Evolutionary conservation across 371 early-diverging fungal species (phyloP), one percentile per base, ranked within the genome.

Genomic region (Mucor saturninus): DNA sequence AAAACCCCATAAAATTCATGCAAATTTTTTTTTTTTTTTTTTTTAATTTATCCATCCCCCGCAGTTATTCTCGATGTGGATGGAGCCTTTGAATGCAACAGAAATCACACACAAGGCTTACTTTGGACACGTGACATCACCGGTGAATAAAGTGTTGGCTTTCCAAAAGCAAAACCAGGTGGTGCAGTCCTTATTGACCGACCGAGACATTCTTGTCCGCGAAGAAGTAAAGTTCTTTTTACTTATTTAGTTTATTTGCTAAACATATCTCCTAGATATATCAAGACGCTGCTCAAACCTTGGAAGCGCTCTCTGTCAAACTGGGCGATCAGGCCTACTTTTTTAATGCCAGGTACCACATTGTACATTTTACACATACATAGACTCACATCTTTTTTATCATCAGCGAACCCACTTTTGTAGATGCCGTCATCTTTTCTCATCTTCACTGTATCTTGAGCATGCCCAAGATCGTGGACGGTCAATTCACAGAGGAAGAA

Each of bases 381-480:
- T 21, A 21, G 21, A 21, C 21, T 21, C 21, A 21, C 21, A 21
- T 21, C 0, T 21, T 21, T 21, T 21, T 21, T 9, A 28, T 26
- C 11, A 31, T 29, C 54, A 74, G 78, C 52, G 80, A 83, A 48
- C 87, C 89, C 5, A 84, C 86, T 4, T 77, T 73, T 54, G 59
- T 83, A 0, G 89, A 89, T 64, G 89, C 87, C 13, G 74, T 80
- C 3, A 60, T 86, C 3, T 89, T 89, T 71, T 82, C 86, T 1
- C 82, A 86, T 64, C 68, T 86, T 15, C 86, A 89, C 55, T 67
- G 72, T 48, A 83, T 86, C 48, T 65, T 89, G 9, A 73, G 79
- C 15, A 61, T 68, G 29, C 76, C 79, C 7, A 66, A 69, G 10
- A 56, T 67, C 8, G 66, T 68, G 0, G 71, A 73, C 49, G 64